Base-by-base conservation (phyloP, 805 yeast species). In the Schwanniomyces occidentalis region DNA sequence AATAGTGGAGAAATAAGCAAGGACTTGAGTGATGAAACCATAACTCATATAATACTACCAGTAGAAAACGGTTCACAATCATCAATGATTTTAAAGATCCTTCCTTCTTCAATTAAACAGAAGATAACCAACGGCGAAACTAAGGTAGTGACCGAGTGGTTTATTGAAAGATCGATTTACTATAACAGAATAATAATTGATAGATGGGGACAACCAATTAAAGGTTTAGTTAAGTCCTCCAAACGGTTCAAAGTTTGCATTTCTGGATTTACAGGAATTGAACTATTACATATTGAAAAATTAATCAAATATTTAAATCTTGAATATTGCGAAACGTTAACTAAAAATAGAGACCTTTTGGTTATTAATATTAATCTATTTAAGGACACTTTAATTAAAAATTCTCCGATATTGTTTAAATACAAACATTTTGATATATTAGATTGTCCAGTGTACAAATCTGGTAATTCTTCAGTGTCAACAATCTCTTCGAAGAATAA, bases 211-310 rank as follows among this genome's bases (percentile, higher is more conserved):
- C 51, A 52, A 34, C 86, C 85, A 2, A 63, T 75, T 32, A 58
- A 27, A 37, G 67, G 70, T 5, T 41, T 62, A 8, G 45, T 52
- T 9, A 42, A 44, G 22, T 51, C 58, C 37, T 42, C 36, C 4
- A 46, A 35, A 14, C 45, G 46, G 26, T 60, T 54, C 41, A 51
- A 51, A 32, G 63, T 83, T 4, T 70, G 83, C 41, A 67, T 83
- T 3, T 75, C 87, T 3, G 95, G 95, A 3, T 87, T 82, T 54
- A 71, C 79, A 14, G 95, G 95, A 0, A 78, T 85, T 17, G 95
- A 87, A 56, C 60, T 78, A 12, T 60, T 85, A 26, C 95, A 87
- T 58, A 52, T 84, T 8, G 77, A 75, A 6, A 83, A 84, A 50
- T 66, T 91, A 27, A 66, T 87, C 6, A 49, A 63, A 13, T 51